Conservation (phyloP, 2,329 filamentous ascomycete genomes). For the Cladophialophora carrionii region DNA sequence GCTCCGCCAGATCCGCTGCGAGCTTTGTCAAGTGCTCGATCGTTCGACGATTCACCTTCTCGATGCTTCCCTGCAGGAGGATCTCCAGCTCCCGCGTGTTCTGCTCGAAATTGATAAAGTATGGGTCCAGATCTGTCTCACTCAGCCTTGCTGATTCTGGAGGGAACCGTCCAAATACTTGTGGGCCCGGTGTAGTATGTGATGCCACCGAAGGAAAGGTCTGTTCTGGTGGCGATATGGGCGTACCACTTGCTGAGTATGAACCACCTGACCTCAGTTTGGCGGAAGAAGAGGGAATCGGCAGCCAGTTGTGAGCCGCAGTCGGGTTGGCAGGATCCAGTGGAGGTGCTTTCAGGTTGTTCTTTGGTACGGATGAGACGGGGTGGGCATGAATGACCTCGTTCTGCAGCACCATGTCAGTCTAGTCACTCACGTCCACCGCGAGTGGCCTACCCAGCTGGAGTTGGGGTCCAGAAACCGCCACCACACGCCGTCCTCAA, state of each 20-base stretch:
- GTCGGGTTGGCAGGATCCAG: slow-evolving; percentile 92
- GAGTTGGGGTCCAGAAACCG: slow-evolving; percentile 96
- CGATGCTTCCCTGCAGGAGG: slow-evolving; percentile 87
- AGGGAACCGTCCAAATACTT: slow-evolving; percentile 79
- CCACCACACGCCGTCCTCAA: slow-evolving; percentile 96
- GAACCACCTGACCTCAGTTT: slow-evolving; percentile 68
- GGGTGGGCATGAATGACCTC: slow-evolving; percentile 95
- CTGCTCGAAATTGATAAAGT: slow-evolving; percentile 90
- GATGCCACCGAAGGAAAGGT: slow-evolving; percentile 58
- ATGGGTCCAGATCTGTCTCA: slow-evolving; percentile 91
- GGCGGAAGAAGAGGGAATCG: slow-evolving; percentile 80
- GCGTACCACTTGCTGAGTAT: slow-evolving; percentile 55
- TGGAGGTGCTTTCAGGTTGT: slow-evolving; percentile 91
- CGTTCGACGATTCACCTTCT: slow-evolving; percentile 91
- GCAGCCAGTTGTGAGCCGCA: slow-evolving; percentile 81
- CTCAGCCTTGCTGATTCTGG: slow-evolving; percentile 73
- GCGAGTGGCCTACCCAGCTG: slow-evolving; percentile 73
- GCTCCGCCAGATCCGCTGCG: slow-evolving; percentile 84
- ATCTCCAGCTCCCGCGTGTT: slow-evolving; percentile 90
- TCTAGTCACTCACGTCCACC: neutral
- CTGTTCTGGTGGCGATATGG: slow-evolving; percentile 58
- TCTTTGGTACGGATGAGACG: slow-evolving; percentile 88
- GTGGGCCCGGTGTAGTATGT: slow-evolving; percentile 62
- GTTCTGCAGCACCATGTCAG: slow-evolving; percentile 58
- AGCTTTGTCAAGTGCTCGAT: slow-evolving; percentile 82